Base-by-base conservation (phyloP, 352 stramenopile species). In the Lagenidium giganteum region DNA sequence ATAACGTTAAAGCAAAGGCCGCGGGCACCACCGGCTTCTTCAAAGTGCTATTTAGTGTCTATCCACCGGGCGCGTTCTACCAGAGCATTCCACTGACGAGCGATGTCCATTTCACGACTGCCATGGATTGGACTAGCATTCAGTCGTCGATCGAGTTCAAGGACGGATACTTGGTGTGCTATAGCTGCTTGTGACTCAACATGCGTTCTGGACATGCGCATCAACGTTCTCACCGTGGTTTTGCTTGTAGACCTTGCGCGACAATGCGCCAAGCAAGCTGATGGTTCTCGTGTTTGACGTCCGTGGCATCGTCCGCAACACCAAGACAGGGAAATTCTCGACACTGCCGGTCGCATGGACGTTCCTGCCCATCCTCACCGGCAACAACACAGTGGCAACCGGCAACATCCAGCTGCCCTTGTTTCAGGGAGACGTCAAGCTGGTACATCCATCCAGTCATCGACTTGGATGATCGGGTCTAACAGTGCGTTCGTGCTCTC, bases 31-130 rank as follows among this genome's bases (percentile, higher is more conserved):
- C n/a, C n/a, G 24, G 28, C 2, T 69, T 85, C 37, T 87, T 73
- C 38, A 78, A 72, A 58, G 64, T 87, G 8, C 33, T 88, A 1
- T 75, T 57, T 24, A 80, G 73, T 27, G 38, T 75, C 6, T 58
- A 54, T 9, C 79, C 79, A 6, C 76, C 73, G 21, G 73, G 63
- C 3, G 61, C 67, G 3, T 85, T 88, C 20, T 88, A 91, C 36
- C 73, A 83, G 37, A 17, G 58, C 8, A 69, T 77, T 32, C 63
- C 60, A 12, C 48, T 86, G 25, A 82, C 64, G 7, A 67, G 51
- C 21, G 67, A 69, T 3, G 53, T 82, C 5, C 54, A 81, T 32
- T 83, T 91, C 31, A 87, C 69, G 24, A 72, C 73, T 3, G 70
- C 64, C 14, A 70, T 59, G 16, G 63, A 85, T 47, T 88, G 75